Base-by-base conservation (phyloP, 1,284 basidiomycete species). In the Phylloboletellus chloephorus region DNA sequence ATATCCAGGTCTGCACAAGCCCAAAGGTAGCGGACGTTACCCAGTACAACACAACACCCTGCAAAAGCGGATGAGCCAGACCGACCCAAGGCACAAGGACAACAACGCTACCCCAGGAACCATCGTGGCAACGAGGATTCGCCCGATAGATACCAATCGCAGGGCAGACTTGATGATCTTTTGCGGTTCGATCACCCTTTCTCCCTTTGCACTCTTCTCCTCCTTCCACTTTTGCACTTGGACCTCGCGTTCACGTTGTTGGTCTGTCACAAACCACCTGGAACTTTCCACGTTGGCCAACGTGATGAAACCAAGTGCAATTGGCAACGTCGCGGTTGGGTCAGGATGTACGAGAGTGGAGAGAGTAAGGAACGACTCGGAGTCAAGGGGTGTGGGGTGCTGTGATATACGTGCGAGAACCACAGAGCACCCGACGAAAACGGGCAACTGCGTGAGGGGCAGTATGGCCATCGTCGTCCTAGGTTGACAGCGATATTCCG, bases 21-120 rank as follows among this genome's bases (percentile, higher is more conserved):
- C 89, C 89, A 57, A 87, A 88, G 13, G 76, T 62, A 17, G 89
- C 84, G 6, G 88, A 92, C 5, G 87, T 80, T 3, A 86, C 69
- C 90, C 90, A 94, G 58, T 90, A 93, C 13, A 92, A 53, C 32
- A 82, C 71, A 13, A 94, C 72, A 35, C 83, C 78, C 87, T 92
- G 51, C 23, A 46, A 40, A 20, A 48, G 9, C 13, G 2, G 30
- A 41, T 52, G 39, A 48, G 49, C 12, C 15, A 29, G 17, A 15
- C 17, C 42, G 43, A 6, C 25, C 15, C 12, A 33, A 32, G 31
- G 13, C 37, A 34, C 15, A 29, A 41, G 31, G 16, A 31, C 22
- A 11, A 24, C 4, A 17, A 33, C 67, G 77, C 51, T 58, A 92
- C 89, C 47, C 86, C 85, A 35, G 90, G 89, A 15, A 84, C 78